Base-by-base conservation (phyloP, 139 green algal genomes). In the Ettlia oleoabundans region DNA sequence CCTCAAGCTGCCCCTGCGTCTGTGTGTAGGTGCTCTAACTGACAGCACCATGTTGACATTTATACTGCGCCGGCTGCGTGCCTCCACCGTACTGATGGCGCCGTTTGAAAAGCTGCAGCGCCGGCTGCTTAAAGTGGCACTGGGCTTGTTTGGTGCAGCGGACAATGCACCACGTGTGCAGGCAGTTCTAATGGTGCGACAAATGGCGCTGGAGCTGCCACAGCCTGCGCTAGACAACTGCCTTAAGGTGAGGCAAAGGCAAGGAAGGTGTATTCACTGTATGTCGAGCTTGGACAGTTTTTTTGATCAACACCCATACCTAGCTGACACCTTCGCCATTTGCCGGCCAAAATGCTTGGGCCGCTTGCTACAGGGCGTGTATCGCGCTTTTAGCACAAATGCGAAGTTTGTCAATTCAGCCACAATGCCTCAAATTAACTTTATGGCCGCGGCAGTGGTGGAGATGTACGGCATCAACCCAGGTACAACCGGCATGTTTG, bases 401-500 rank as follows among this genome's bases (percentile, higher is more conserved):
- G 92, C 93, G 74, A 98, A 98, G 87, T 98, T 99, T 81, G 88
- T 98, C 43, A 96, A 83, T 47, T 78, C 92, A 1, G 88, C 88
- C 68, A 91, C 80, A 38, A 80, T 88, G 33, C 91, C 95, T 1
- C 85, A 94, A 73, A 92, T 99, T 53, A 80, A 85, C 61, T 98
- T 99, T 87, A 96, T 98, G 95, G 83, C 79, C 32, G 90, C 89
- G 32, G 96, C 92, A 61, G 78, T 96, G 51, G 89, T 97, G 37
- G 96, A 99, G 89, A 78, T 97, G 72, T 94, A 91, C 82, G 87
- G 90, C 72, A 78, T 97, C 67, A 89, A 98, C 83, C 30, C 83
- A 53, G 62, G 70, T 40, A 66, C n/a, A n/a, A n/a, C n/a, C n/a
- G n/a, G n/a, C n/a, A n/a, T n/a, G n/a, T n/a, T n/a, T n/a, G n/a